Evolutionary conservation across 129 eudicot species (phyloP).

Genomic region (Heracleum sosnowskyi): DNA sequence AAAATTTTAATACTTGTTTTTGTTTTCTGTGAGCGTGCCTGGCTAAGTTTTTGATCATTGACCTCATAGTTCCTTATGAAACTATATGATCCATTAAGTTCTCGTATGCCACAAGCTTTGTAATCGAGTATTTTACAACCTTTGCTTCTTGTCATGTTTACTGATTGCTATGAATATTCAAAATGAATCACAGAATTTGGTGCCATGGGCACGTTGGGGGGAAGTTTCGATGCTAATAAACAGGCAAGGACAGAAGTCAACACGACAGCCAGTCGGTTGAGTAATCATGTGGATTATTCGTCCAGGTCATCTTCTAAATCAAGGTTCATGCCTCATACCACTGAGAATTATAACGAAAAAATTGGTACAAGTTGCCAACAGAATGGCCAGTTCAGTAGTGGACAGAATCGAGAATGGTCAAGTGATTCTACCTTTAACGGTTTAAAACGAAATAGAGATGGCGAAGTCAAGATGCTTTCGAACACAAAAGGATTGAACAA

Average conservation of each 20-base stretch:
- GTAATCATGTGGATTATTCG: background rate
- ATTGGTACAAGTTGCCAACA: background rate
- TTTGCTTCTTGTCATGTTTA: background rate
- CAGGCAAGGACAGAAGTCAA: background rate
- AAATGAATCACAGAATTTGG: conserved; percentile 3
- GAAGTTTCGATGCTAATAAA: background rate
- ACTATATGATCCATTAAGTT: background rate
- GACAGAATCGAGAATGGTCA: conserved; percentile 5
- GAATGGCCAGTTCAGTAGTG: conserved; percentile 3
- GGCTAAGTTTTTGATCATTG: background rate
- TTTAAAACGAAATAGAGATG: conserved; percentile 10
- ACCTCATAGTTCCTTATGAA: background rate
- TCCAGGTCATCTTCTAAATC: conserved; percentile 2
- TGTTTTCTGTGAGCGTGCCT: background rate
- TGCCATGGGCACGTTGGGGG: background rate
- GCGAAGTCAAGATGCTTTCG: background rate
- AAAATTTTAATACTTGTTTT: background rate
- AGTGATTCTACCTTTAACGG: background rate
- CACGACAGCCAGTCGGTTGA: background rate
- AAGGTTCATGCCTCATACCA: conserved; percentile 9
- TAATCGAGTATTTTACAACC: background rate
- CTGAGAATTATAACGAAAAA: too few species aligned
- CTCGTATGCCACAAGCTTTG: background rate
- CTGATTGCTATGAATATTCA: background rate
- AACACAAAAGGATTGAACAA: background rate